phyloP scores from a whole-genome alignment of 192 early-diverging fungal genomes.

The Cladochytrium replicatum region DNA sequence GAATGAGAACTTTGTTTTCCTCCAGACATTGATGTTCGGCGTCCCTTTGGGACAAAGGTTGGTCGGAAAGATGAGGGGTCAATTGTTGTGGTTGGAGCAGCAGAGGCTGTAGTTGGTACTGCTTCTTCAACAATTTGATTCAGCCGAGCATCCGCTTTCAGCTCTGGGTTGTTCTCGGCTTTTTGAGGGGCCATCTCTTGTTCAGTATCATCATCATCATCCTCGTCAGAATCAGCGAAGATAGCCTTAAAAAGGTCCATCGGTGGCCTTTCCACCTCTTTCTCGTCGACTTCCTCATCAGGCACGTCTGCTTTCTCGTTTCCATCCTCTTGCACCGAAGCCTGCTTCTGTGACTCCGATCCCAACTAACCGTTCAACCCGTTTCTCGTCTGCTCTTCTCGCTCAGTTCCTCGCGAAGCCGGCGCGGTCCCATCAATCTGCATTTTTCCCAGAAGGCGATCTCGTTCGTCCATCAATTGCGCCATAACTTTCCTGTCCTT shows the following conservation, averaged over 20 bases:
- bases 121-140: background rate
- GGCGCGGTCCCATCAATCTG: slow-evolving; percentile 4
- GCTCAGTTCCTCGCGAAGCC: slow-evolving; percentile 3
- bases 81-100: background rate
- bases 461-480: slow-evolving; percentile 26
- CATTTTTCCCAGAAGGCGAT: slow-evolving; percentile 12
- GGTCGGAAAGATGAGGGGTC: background rate
- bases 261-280: slow-evolving; percentile 43
- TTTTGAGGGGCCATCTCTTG: slow-evolving; percentile 1
- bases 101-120: background rate
- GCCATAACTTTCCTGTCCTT: slow-evolving; percentile 34
- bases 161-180: background rate
- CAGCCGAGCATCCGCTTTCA: background rate
- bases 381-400: background rate
- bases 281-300: slow-evolving; percentile 6
- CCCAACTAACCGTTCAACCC: background rate
- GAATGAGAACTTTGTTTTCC: no score
- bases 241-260: slow-evolving; percentile 86
- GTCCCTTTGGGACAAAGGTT: background rate
- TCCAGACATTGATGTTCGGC: background rate
- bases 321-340: slow-evolving; percentile 1
- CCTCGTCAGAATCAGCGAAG: slow-evolving; percentile 59
- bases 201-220: slow-evolving; percentile 36
- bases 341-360: slow-evolving; percentile 1
- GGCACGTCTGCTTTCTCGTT: background rate